Base-by-base conservation (phyloP, 1,284 basidiomycete genomes). In the Inonotus obliquus region DNA sequence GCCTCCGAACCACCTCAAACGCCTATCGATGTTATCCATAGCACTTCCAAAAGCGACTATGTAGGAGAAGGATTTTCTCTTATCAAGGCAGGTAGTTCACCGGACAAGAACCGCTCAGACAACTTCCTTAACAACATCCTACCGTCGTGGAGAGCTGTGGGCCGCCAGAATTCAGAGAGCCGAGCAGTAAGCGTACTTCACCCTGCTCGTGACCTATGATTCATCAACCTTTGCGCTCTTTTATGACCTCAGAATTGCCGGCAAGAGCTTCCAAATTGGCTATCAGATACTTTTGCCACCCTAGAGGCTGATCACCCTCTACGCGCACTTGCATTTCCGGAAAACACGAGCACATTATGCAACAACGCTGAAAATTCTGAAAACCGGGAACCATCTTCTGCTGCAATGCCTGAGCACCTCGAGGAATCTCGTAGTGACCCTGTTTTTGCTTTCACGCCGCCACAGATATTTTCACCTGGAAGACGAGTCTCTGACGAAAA, bases 221-320 rank as follows among this genome's bases (percentile, higher is more conserved):
- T 32, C 32, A 17, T 38, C 29, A 51, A 57, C 27, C 21, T 6
- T 57, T 23, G 4, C 23, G 44, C n/a, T 1, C 4, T 19, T 9
- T 19, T 25, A 23, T 29, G 44, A 39, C 10, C 17, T 51, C 19
- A 47, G 35, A 5, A 59, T 49, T 53, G 45, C 44, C 56, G 54
- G 51, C 37, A 39, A 38, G 66, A 70, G 11, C 70, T 82, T 52
- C 82, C 82, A 2, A 59, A 68, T 48, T 83, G 83, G 82, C 75
- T 84, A 14, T 71, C 72, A 27, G 63, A 69, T 53, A 78, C 81
- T 4, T 74, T 83, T 44, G 72, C 71, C 14, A 70, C 69, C 19
- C 69, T 84, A 27, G 73, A 76, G 54, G 58, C 70, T 1, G 65
- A 68, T 10, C 78, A 83, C 67, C 82, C 82, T 37, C 72, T 84